These are phyloP conservation scores for Aspergillus niger DNA, from an alignment of 2,329 filamentous ascomycete genomes.

Conservation along the genomic window DNA sequence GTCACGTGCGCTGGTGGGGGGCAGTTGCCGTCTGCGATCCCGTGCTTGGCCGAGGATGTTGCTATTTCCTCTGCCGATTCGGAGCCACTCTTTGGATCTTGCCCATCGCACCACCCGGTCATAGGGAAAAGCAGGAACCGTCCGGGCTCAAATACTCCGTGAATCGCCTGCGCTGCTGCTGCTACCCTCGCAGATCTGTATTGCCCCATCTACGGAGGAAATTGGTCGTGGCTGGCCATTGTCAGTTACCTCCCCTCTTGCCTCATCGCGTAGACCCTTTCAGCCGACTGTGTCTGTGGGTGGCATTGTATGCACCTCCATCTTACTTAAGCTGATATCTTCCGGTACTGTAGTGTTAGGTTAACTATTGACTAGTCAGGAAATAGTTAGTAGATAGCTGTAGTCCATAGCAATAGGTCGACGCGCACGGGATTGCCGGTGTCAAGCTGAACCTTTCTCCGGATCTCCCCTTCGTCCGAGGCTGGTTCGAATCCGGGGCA, in stretches of 20 bases:
- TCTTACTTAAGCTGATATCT: too few species aligned
- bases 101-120: not conserved
- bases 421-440: conserved; percentile 17
- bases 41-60: conserved; percentile 24
- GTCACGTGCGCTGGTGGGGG: conserved; percentile 27
- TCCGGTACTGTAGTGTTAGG: too few species aligned
- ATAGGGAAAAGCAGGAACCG: not conserved
- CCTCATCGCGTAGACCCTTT: not conserved
- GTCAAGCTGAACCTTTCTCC: conserved; percentile 24
- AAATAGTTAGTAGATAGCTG: too few species aligned
- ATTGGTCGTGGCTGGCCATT: not conserved
- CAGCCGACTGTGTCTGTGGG: conserved; percentile 4
- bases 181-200: not conserved
- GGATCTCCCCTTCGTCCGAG: conserved; percentile 35
- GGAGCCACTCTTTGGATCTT: not conserved
- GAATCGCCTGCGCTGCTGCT: not conserved
- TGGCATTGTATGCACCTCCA: too few species aligned
- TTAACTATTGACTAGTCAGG: too few species aligned
- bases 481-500: conserved; percentile 22
- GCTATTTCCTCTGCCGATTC: conserved; percentile 2
- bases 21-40: conserved; percentile 12
- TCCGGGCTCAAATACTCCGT: not conserved
- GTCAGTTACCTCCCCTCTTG: too few species aligned
- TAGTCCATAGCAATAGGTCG: not conserved
- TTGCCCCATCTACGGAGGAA: not conserved